A percentile compares a stretch with the other conserved stretches of the same genome.
phyloP scores from a whole-genome alignment of 495 filamentous ascomycete genomes.

The Xylaria nigripes region DNA sequence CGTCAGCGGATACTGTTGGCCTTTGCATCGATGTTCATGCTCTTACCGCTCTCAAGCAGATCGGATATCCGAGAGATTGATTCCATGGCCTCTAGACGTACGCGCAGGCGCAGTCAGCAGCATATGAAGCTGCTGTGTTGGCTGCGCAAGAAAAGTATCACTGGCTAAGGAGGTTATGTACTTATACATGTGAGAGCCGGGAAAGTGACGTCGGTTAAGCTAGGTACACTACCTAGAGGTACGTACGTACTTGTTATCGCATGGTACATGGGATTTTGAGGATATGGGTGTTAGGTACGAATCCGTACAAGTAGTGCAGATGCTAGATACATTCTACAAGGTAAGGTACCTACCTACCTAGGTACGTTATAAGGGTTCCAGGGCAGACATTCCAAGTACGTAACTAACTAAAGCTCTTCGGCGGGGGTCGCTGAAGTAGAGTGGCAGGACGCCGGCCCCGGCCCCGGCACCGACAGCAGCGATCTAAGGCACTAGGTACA shows the following conservation, averaged over 20 bases:
- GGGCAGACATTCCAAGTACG: too few species aligned
- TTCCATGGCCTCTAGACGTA: constrained; percentile 52
- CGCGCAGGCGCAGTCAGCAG: constrained; percentile 16
- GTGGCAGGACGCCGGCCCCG: not conserved
- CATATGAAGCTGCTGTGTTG: constrained; percentile 17
- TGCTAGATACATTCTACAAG: too few species aligned
- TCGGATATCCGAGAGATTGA: constrained; percentile 91
- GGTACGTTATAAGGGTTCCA: too few species aligned
- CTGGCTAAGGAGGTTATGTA: not conserved
- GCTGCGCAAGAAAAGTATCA: not conserved
- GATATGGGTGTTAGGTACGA: too few species aligned
- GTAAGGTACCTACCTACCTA: too few species aligned
- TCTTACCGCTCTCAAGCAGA: constrained; percentile 81
- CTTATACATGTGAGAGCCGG: not conserved
- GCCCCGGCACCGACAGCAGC: not conserved
- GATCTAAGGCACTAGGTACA: too few species aligned
- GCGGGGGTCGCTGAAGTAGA: too few species aligned
- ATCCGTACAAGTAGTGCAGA: too few species aligned
- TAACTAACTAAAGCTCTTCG: too few species aligned
- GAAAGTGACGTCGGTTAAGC: constrained; percentile 30
- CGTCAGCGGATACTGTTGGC: constrained; percentile 12
- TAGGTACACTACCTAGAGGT: not conserved
- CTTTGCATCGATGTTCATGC: not conserved
- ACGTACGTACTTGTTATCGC: too few species aligned
- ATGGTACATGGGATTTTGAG: too few species aligned